These are phyloP conservation scores for Neonectria neomacrospora DNA, from an alignment of 2,329 filamentous ascomycete genomes.

Conservation along the genomic window DNA sequence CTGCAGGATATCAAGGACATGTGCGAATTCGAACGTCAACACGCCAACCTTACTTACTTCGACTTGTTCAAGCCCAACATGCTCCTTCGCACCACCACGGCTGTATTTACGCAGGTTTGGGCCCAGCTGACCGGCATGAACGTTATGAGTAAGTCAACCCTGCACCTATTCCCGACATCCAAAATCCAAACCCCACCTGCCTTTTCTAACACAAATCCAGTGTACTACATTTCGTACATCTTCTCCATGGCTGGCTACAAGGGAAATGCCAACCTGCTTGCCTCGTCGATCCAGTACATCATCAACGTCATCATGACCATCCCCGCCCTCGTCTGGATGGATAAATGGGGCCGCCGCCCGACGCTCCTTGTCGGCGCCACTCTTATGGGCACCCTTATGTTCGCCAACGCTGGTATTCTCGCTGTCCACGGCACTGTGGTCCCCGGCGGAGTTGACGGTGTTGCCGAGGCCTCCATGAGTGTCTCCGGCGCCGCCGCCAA, in stretches of 20 bases:
- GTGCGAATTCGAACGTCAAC: conserved; percentile 77
- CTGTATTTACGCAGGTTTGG: conserved; percentile 65
- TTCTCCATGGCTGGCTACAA: conserved; percentile 54
- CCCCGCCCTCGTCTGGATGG: conserved; percentile 78
- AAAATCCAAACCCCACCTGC: background rate
- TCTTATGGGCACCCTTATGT: conserved; percentile 72
- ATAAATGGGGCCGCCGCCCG: conserved; percentile 78
- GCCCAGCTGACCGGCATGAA: conserved; percentile 68
- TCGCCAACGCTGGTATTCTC: conserved; percentile 64
- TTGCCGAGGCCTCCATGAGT: conserved; percentile 61
- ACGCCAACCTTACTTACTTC: conserved; percentile 74
- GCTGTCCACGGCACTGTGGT: conserved; percentile 57
- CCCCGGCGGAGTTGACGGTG: conserved; percentile 58
- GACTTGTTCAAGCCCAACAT: conserved; percentile 79
- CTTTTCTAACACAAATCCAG: background rate
- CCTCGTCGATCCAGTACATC: conserved; percentile 69
- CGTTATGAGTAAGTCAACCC: conserved; percentile 61
- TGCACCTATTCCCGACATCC: too few species aligned
- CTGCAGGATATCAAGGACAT: conserved; percentile 78
- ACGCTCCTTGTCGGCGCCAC: conserved; percentile 73
- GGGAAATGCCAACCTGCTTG: conserved; percentile 62
- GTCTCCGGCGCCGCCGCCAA: conserved; percentile 59
- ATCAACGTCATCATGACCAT: conserved; percentile 86
- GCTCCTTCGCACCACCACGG: conserved; percentile 63
- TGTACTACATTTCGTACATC: conserved; percentile 70